These are phyloP conservation scores for Gamsiella multidivaricata DNA, from an alignment of 192 early-diverging fungal genomes.

Conservation along the genomic window DNA sequence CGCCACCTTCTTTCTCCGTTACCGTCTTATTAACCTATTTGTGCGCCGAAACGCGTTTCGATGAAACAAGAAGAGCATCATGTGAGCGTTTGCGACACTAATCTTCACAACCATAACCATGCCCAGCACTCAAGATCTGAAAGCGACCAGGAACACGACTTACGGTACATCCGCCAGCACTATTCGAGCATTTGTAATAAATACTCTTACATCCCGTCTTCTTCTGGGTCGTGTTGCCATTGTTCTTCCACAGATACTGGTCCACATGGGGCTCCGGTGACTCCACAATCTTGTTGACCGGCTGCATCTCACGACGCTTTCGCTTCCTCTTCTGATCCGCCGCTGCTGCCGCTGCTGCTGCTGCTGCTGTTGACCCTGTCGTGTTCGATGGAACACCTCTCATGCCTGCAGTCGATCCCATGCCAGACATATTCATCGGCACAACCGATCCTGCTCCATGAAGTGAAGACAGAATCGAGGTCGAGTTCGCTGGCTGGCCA, in stretches of 20 bases:
- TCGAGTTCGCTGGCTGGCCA: neutral
- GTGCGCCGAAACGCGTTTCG: too few relatives aligned
- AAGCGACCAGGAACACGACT: neutral
- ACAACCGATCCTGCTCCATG: neutral
- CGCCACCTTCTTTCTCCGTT: slow-evolving; percentile 61
- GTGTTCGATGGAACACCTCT: neutral
- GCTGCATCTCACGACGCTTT: slow-evolving; percentile 69
- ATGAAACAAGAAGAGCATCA: neutral
- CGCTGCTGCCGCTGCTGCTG: slow-evolving; percentile 11
- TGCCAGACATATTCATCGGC: slow-evolving; percentile 11
- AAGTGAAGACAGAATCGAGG: slow-evolving; percentile 12
- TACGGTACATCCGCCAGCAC: slow-evolving; percentile 57
- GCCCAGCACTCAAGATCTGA: too few relatives aligned
- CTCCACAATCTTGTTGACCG: slow-evolving; percentile 69
- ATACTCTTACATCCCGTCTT: slow-evolving; percentile 68
- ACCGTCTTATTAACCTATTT: slow-evolving; percentile 69
- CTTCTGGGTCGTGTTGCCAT: slow-evolving; percentile 68
- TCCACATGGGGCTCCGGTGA: slow-evolving; percentile 62
- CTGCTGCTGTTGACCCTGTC: slow-evolving; percentile 2
- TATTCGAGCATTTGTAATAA: slow-evolving; percentile 71
- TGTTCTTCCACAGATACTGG: slow-evolving; percentile 68
- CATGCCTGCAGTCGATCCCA: neutral
- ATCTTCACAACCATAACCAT: neutral
- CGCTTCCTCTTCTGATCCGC: slow-evolving; percentile 57
- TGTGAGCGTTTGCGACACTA: neutral